Conservation (phyloP, 2,329 filamentous ascomycete genomes). For the Aspergillus brasiliensis region DNA sequence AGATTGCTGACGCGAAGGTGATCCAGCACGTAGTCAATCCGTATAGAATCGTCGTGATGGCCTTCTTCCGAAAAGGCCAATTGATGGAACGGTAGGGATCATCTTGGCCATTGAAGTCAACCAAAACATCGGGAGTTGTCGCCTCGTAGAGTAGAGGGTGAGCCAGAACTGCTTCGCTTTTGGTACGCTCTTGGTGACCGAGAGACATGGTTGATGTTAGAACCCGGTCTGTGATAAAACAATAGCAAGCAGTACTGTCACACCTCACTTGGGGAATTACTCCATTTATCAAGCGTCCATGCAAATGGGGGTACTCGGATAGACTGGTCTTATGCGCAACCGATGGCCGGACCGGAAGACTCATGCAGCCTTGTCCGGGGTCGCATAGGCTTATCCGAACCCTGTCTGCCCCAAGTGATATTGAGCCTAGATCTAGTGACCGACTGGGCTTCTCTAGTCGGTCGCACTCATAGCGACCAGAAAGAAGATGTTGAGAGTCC, state of each 20-base stretch:
- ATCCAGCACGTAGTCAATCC: constrained; percentile 1
- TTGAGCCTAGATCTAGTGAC: neutral
- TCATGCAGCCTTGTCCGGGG: neutral
- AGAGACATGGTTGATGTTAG: neutral
- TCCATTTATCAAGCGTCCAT: neutral
- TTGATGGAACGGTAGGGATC: neutral
- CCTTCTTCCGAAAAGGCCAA: constrained; percentile 2
- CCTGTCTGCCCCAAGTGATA: neutral
- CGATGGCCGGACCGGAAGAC: neutral
- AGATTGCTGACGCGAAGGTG: neutral
- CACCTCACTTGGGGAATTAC: neutral
- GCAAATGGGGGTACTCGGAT: neutral
- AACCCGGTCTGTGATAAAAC: neutral
- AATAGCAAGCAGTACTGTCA: neutral
- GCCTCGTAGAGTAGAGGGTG: neutral
- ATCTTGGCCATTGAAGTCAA: neutral
- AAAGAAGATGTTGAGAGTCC: no score
- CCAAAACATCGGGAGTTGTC: neutral
- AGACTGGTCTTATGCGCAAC: neutral
- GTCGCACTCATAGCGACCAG: no score
- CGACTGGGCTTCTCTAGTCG: no score
- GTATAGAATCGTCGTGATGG: neutral
- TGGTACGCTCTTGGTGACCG: neutral
- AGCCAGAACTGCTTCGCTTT: neutral
- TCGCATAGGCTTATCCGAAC: neutral